phyloP scores from a whole-genome alignment of 1,139 yeast genomes.

The Blastobotrys buckinghamii region DNA sequence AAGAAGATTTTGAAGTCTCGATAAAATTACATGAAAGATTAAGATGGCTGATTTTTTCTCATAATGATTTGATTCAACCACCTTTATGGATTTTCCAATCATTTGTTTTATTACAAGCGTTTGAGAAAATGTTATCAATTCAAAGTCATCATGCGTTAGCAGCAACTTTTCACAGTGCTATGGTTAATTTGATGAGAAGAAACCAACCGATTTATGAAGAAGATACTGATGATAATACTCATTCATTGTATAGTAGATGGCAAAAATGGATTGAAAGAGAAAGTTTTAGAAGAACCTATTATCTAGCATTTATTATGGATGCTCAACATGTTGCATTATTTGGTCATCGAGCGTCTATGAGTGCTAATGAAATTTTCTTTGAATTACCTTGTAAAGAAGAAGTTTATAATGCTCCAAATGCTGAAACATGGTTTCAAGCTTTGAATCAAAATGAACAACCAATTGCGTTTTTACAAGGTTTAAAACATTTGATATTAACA shows the following conservation, averaged over 20 bases:
- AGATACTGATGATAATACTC: background rate
- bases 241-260: constrained; percentile 21
- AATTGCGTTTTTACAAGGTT: constrained; percentile 19
- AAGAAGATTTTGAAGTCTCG: constrained; percentile 22
- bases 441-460: constrained; percentile 11
- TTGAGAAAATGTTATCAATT: constrained; percentile 51
- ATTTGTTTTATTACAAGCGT: constrained; percentile 52
- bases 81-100: constrained; percentile 57
- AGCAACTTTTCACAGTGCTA: constrained; percentile 20
- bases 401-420: constrained; percentile 17
- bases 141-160: constrained; percentile 39
- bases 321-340: constrained; percentile 35
- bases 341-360: constrained; percentile 25
- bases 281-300: constrained; percentile 16
- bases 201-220: constrained; percentile 19
- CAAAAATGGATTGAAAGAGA: constrained; percentile 19
- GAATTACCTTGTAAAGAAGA: constrained; percentile 19
- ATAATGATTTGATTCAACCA: constrained; percentile 25
- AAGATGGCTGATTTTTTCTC: constrained; percentile 23
- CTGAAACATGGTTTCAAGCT: constrained; percentile 15
- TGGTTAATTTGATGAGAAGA: constrained; percentile 26
- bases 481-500: constrained; percentile 22
- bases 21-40: constrained; percentile 26
- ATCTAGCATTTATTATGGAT: constrained; percentile 30
- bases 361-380: constrained; percentile 18